A percentile compares a stretch with the other conserved stretches of the same genome.
Conservation (phyloP, 2,329 filamentous ascomycete genomes). For the Capronia coronata region DNA sequence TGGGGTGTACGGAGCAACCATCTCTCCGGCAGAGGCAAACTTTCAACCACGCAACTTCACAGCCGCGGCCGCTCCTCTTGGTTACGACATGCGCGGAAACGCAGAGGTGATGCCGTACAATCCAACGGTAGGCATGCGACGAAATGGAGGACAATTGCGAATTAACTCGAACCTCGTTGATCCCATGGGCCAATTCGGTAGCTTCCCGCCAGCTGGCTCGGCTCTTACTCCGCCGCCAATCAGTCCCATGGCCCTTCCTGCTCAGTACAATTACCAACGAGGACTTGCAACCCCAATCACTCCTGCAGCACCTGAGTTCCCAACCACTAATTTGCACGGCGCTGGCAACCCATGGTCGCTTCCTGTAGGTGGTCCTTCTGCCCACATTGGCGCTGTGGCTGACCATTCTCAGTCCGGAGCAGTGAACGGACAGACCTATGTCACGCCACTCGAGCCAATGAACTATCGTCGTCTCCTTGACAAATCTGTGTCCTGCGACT, state of each 20-base stretch:
- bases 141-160: constrained; percentile 19
- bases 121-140: constrained; percentile 18
- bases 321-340: constrained; percentile 10
- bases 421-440: constrained; percentile 64
- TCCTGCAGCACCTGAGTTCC: constrained; percentile 21
- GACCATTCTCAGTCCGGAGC: constrained; percentile 34
- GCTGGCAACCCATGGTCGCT: constrained; percentile 29
- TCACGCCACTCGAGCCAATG: constrained; percentile 81
- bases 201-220: constrained; percentile 12
- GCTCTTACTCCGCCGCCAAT: constrained; percentile 22
- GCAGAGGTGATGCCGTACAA: constrained; percentile 17
- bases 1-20: constrained; percentile 22
- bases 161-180: constrained; percentile 22
- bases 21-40: constrained; percentile 15
- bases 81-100: constrained; percentile 19
- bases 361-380: constrained; percentile 15
- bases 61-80: constrained; percentile 6
- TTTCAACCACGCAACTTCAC: constrained; percentile 13
- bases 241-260: constrained; percentile 18
- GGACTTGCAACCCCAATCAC: constrained; percentile 15
- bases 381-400: background rate
- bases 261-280: constrained; percentile 27
- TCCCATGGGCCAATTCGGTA: constrained; percentile 15
- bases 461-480: constrained; percentile 95
- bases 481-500: constrained; percentile 94